phyloP scores from a whole-genome alignment of 768 basidiomycete genomes.

The Inosperma sp. region DNA sequence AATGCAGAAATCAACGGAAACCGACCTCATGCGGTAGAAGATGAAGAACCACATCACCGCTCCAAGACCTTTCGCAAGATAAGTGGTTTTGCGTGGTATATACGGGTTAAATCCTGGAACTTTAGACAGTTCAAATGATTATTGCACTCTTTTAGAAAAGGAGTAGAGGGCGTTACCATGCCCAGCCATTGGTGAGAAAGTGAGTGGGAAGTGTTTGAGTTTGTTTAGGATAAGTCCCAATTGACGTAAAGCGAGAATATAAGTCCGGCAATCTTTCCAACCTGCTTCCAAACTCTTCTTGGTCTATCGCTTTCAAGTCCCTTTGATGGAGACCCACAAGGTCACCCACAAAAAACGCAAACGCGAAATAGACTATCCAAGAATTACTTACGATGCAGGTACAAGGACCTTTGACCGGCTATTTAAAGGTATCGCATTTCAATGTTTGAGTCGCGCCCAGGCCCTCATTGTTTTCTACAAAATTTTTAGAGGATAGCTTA shows the following conservation, averaged over 20 bases:
- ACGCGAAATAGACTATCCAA: constrained; percentile 36
- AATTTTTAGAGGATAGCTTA: constrained; percentile 52
- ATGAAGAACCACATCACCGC: constrained; percentile 99
- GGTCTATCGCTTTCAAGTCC: constrained; percentile 1
- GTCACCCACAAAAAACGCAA: constrained; percentile 40
- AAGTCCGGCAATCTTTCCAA: no score
- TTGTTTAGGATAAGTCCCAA: constrained; percentile 23
- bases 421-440: constrained; percentile 41
- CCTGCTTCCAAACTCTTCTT: background rate
- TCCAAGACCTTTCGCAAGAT: constrained; percentile 81
- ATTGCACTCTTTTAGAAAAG: constrained; percentile 1
- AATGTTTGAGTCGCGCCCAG: constrained; percentile 6
- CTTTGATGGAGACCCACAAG: constrained; percentile 24
- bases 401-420: constrained; percentile 48
- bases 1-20: constrained; percentile 13
- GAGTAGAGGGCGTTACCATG: constrained; percentile 29
- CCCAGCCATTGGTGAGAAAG: constrained; percentile 38
- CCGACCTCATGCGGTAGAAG: constrained; percentile 90
- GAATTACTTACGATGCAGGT: constrained; percentile 42
- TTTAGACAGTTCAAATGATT: constrained; percentile 21
- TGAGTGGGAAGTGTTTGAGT: constrained; percentile 28
- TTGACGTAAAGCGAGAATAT: background rate
- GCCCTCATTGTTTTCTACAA: background rate
- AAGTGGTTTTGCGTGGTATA: constrained; percentile 71
- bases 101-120: constrained; percentile 86